Evolutionary conservation across 2,329 filamentous ascomycete species (phyloP), one percentile per base, ranked within the genome.

Genomic region (Scedosporium apiospermum): DNA sequence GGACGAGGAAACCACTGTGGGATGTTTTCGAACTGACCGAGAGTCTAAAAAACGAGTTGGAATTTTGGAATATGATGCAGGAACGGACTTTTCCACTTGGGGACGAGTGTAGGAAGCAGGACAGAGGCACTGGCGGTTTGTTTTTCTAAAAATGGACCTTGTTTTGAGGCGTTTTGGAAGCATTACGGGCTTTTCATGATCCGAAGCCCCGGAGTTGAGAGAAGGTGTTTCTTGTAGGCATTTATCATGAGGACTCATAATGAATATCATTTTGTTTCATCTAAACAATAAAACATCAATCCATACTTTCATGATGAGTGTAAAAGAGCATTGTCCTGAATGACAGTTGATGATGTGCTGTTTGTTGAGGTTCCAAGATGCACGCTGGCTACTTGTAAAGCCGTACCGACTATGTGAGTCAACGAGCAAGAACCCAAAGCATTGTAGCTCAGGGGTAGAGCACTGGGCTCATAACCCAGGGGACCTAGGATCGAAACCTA

Each of bases 51-150:
- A 51, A 55, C 18, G 57, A 60, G 30, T 30, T 60, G 34, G 30
- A 58, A 57, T 7, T 49, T 9, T 63, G 62, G 62, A 60, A 30
- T 26, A n/a, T 58, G 10, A 61, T 51, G 30, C 60, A 61, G 21
- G 30, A 23, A 18, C 46, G 38, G 30, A 26, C 42, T 6, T 57
- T 61, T 30, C 44, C 44, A 4, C n/a, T 9, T 16, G 27, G 57
- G 27, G 46, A 41, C 4, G 49, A 21, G n/a, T 7, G 6, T 38
- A 58, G 7, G 34, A 30, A 41, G 27, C 10, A 30, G 27, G 44
- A 61, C 14, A 44, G 49, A 58, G 23, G 23, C 5, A 14, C 23
- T 21, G 26, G 16, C 55, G 16, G 14, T 6, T 23, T 23, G 14
- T 57, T 16, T 23, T 41, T 34, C 34, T 58, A 26, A 26, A 23